phyloP scores from a whole-genome alignment of 2,329 filamentous ascomycete species.

The Epichloe amarillans region DNA sequence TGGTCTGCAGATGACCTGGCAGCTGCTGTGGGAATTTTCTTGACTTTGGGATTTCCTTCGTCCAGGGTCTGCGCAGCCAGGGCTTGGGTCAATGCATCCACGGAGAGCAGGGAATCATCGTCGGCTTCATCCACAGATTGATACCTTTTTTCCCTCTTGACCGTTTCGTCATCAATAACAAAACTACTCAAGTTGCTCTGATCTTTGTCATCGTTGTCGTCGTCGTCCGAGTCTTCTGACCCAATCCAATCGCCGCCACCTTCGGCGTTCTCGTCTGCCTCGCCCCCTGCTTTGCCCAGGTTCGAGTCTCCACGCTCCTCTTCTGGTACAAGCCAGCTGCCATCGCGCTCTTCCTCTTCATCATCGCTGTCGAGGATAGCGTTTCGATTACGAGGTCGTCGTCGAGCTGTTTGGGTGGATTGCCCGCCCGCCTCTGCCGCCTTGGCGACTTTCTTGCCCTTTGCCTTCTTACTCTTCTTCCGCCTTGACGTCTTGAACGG shows the following conservation, averaged over 20 bases:
- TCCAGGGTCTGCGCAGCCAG: conserved; percentile 24
- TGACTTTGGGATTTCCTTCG: conserved; percentile 9
- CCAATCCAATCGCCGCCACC: conserved; percentile 70
- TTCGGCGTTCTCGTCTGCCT: conserved; percentile 79
- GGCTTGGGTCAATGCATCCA: conserved; percentile 23
- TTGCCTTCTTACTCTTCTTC: conserved; percentile 15
- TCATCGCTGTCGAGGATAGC: conserved; percentile 54
- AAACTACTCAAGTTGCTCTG: conserved; percentile 43
- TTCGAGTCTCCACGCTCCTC: conserved; percentile 44
- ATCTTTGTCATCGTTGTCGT: conserved; percentile 25
- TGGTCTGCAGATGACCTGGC: conserved; percentile 21
- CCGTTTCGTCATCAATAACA: conserved; percentile 36
- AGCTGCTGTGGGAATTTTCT: conserved; percentile 4
- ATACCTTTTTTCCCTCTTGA: conserved; percentile 19
- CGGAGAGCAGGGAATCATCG: conserved; percentile 21
- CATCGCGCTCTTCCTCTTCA: conserved; percentile 56
- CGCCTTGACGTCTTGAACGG: conserved; percentile 24
- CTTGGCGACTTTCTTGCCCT: conserved; percentile 17
- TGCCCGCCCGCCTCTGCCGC: conserved; percentile 11
- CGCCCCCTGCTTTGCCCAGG: conserved; percentile 69
- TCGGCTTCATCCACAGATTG: conserved; percentile 13
- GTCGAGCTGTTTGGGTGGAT: conserved; percentile 8
- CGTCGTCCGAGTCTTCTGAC: conserved; percentile 51
- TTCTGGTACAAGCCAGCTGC: conserved; percentile 67
- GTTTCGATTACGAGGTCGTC: conserved; percentile 35